Conservation (phyloP, 2,329 filamentous ascomycete genomes). For the Endocalyx cinctus region DNA sequence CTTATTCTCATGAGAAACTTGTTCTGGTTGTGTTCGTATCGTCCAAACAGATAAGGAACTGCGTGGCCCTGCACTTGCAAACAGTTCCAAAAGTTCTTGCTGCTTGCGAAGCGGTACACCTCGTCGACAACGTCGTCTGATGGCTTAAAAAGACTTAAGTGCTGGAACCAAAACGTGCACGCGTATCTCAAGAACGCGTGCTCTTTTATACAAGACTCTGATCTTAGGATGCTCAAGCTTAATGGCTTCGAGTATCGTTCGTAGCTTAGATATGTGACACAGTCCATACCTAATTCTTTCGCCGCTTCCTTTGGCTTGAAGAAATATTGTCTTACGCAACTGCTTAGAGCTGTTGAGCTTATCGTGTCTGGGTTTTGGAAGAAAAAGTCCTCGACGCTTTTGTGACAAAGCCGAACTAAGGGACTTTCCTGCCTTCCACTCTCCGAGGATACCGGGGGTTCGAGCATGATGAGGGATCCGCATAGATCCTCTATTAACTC, state of each 20-base stretch:
- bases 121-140: neutral
- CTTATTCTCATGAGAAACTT: slow-evolving; percentile 6
- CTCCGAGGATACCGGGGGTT: neutral
- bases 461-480: slow-evolving; percentile 7
- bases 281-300: slow-evolving; percentile 9
- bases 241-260: slow-evolving; percentile 7
- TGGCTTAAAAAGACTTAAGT: slow-evolving; percentile 3
- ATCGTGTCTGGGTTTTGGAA: slow-evolving; percentile 5
- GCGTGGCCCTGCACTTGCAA: slow-evolving; percentile 7
- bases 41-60: slow-evolving; percentile 8
- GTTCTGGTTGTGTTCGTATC: slow-evolving; percentile 3
- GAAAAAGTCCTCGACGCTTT: slow-evolving; percentile 10
- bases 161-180: slow-evolving; percentile 10
- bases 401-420: slow-evolving; percentile 7
- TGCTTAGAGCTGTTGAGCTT: slow-evolving; percentile 1
- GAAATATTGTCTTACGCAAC: slow-evolving; percentile 9
- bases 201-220: slow-evolving; percentile 6
- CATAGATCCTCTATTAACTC: slow-evolving; percentile 8
- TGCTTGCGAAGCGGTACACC: slow-evolving; percentile 5
- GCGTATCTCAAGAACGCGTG: slow-evolving; percentile 10
- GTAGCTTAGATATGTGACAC: slow-evolving; percentile 10
- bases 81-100: slow-evolving; percentile 11
- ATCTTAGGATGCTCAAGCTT: slow-evolving; percentile 4
- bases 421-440: slow-evolving; percentile 1
- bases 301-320: slow-evolving; percentile 1